Base-by-base conservation (phyloP, 2,329 filamentous ascomycete species). In the Paraconiothyrium brasiliense region DNA sequence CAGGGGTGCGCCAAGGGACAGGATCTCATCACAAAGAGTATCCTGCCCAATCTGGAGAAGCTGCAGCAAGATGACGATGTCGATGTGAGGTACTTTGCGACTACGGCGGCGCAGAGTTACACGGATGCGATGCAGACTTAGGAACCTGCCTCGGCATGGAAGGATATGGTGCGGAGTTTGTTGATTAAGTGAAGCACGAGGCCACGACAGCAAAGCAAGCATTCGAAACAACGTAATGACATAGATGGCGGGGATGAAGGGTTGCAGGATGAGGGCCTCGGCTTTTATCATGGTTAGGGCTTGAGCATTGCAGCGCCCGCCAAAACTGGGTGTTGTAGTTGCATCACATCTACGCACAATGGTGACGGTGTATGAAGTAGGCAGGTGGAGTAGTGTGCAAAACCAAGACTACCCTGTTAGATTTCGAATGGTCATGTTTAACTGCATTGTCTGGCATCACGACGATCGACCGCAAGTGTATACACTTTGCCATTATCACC, bases 1-100 rank as follows among this genome's bases (percentile, higher is more conserved):
- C 72, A 76, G 56, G 78, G 92, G 22, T 93, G 92, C 60, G 86
- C 90, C 47, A 87, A 87, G 72, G 91, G 91, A 57, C 87, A 90
- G 72, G 90, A 94, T 73, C 85, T 97, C 68, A 95, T 97, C 75
- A 89, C 93, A 79, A 88, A 92, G 80, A 90, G 92, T 75, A 90
- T 98, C 76, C 82, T 97, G 75, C 94, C 94, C 30, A 94, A 93
- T 77, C 83, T 99, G 71, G 92, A 94, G 84, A 97, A 97, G 84
- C 85, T 99, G 74, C 94, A 97, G 84, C 92, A 94, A 82, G 95
- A 99, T 78, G 92, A 96, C 69, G 95, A 99, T 82, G 94, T 98
- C 71, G 95, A 99, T 82, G 95, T 99, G 75, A 89, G 95, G 79
- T 99, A 94, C 84, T 99, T 97, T 82, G 95, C 95, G 67, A 97